Evolutionary conservation across 345 rosid genomes (phyloP), one percentile per base, ranked within the genome.

Genomic region (Arabis alpina): DNA sequence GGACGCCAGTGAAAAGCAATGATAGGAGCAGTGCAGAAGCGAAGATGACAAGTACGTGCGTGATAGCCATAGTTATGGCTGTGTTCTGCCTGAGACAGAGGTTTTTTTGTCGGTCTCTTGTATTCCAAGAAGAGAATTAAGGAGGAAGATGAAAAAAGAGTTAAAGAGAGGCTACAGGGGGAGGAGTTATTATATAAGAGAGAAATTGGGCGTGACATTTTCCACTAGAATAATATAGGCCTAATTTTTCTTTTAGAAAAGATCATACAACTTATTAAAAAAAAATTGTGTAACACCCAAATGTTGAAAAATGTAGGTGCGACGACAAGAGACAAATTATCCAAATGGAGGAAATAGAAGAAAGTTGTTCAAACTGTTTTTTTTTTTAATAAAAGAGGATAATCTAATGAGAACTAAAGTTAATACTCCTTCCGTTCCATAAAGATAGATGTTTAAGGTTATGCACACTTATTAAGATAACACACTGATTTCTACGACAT

Each of bases 1-100:
- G 71, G 5, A 68, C 89, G 4, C 58, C 52, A 8, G 59, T 65
- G 61, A 83, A 66, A 54, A 89, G 48, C 53, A 78, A 54, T 6
- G 82, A 58, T 43, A 85, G 30, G 60, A 80, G 75, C 72, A 82
- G 72, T 74, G 85, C 72, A 62, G 74, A 64, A 57, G 66, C 71
- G 3, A 76, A 57, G 68, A 74, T 44, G 68, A 73, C 76, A 68
- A 51, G 78, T 61, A 19, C 30, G 81, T 77, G 60, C n/a, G 72
- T 69, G 78, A 80, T 8, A 54, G 55, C 75, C 78, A 74, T 80
- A 76, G 50, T 8, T 36, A 36, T 36, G 40, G 40, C 40, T 8
- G 40, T 36, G 10, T 77, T 50, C 53, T 63, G 58, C 70, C 54
- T 27, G 9, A 57, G 40, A 32, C 64, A 71, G 39, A 65, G 45